Evolutionary conservation across 164 flowering plant species (phyloP).

Genomic region (Liriodendron chinense): DNA sequence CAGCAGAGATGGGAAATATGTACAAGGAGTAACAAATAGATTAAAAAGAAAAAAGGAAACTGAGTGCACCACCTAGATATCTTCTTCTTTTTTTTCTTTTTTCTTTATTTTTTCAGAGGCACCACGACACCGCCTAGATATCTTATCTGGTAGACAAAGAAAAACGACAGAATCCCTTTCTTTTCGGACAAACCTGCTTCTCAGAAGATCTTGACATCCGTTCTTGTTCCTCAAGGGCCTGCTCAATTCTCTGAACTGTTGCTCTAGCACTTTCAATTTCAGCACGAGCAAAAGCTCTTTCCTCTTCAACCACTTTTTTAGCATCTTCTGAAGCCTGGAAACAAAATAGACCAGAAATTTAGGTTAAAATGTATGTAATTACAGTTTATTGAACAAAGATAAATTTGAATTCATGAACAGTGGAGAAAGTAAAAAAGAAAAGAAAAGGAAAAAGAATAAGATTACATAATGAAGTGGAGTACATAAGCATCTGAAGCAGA

Average conservation of each 20-base stretch:
- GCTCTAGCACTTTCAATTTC: constrained; percentile 95
- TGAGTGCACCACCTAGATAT: too few relatives aligned
- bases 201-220: constrained; percentile 59
- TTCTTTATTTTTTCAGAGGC: too few relatives aligned
- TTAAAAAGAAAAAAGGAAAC: too few relatives aligned
- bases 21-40: too few relatives aligned
- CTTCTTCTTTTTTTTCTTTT: background rate
- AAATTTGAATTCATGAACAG: background rate
- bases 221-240: constrained; percentile 87
- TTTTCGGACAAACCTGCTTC: constrained; percentile 56
- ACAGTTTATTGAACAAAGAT: background rate
- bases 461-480: background rate
- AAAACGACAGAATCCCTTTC: background rate
- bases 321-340: constrained; percentile 95
- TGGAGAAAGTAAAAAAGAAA: background rate
- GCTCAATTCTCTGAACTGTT: constrained; percentile 90
- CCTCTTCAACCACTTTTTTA: constrained; percentile 79
- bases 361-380: too few relatives aligned
- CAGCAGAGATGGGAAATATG: background rate
- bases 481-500: background rate
- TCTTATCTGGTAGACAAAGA: background rate
- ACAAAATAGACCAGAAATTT: background rate
- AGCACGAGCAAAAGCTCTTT: constrained; percentile 91
- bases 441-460: too few relatives aligned
- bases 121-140: too few relatives aligned